These are phyloP conservation scores for Talaromyces thailandensis DNA, from an alignment of 495 filamentous ascomycete genomes.

Conservation along the genomic window DNA sequence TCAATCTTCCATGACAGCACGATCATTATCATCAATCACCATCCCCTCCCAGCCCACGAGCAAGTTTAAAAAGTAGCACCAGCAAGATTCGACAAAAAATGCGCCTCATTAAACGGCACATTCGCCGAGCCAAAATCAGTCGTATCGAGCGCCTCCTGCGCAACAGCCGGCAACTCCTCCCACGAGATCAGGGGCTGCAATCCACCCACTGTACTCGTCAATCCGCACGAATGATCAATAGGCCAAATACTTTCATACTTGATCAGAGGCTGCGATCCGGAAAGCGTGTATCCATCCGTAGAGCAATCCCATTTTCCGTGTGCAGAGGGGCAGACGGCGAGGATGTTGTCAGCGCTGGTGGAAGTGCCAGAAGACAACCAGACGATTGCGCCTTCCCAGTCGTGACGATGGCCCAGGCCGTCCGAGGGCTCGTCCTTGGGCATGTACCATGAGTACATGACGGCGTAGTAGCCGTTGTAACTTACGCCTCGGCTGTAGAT, in stretches of 20 bases:
- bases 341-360: constrained; percentile 30
- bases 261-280: constrained; percentile 32
- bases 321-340: constrained; percentile 41
- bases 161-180: constrained; percentile 37
- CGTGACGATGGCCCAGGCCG: constrained; percentile 39
- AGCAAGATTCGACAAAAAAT: constrained; percentile 29
- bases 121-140: constrained; percentile 35
- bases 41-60: background rate
- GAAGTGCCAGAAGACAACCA: constrained; percentile 29
- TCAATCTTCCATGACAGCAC: background rate
- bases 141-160: constrained; percentile 25
- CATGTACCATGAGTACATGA: constrained; percentile 49
- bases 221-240: constrained; percentile 36
- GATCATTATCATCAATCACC: background rate
- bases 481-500: constrained; percentile 35
- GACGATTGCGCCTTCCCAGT: constrained; percentile 44
- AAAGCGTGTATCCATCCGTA: constrained; percentile 27
- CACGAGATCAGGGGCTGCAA: constrained; percentile 45
- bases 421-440: constrained; percentile 36
- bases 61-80: constrained; percentile 24
- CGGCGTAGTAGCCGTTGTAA: constrained; percentile 27
- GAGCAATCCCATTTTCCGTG: constrained; percentile 43
- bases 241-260: constrained; percentile 41
- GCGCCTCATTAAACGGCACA: constrained; percentile 36
- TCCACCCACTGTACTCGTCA: constrained; percentile 36